phyloP scores from a whole-genome alignment of 75 land plant species.

The Sequoiadendron giganteum region DNA sequence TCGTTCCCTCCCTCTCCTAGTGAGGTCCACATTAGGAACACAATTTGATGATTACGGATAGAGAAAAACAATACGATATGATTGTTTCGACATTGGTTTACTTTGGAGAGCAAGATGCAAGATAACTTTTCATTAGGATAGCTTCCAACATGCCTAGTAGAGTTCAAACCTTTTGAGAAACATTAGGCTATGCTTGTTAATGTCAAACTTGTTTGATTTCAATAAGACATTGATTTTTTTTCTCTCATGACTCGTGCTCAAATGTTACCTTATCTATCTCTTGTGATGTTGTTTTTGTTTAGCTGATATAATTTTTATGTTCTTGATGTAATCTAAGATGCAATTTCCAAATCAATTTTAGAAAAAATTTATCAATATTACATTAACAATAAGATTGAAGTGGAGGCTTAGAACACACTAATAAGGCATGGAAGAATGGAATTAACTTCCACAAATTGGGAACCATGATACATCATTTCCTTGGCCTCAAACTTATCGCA shows the following conservation, averaged over 20 bases:
- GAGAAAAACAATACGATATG: not conserved
- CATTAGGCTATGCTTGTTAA: not conserved
- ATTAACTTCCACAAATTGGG: not conserved
- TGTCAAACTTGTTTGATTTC: not conserved
- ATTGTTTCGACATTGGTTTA: not conserved
- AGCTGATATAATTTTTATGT: not conserved
- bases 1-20: not conserved
- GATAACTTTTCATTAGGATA: not conserved
- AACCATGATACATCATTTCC: not conserved
- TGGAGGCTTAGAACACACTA: not conserved
- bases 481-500: too few relatives aligned
- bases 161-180: not conserved
- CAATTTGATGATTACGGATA: not conserved
- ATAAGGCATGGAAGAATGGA: not conserved
- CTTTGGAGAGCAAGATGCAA: not conserved
- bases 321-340: not conserved
- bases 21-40: not conserved
- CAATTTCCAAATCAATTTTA: not conserved
- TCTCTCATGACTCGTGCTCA: not conserved
- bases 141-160: not conserved
- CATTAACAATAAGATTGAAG: not conserved
- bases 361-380: not conserved
- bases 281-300: not conserved
- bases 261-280: not conserved
- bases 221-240: not conserved